Percentiles rank a stretch among this genome's conserved stretches.
Evolutionary conservation across 176 grass and related monocot genomes (phyloP).

Genomic region (Musa acuminata): DNA sequence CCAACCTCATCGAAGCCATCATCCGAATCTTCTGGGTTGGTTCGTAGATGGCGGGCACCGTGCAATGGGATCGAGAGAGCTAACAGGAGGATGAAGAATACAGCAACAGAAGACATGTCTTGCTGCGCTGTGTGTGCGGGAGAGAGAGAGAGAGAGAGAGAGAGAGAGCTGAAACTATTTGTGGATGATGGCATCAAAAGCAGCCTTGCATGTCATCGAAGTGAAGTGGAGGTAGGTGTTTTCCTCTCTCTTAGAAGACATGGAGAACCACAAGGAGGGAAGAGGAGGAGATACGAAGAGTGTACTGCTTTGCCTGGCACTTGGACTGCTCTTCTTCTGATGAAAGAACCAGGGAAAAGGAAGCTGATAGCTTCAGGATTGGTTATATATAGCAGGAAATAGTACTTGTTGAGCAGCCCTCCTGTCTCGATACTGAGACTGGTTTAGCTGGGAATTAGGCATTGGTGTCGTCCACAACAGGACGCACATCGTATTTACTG

Average conservation of each 20-base stretch:
- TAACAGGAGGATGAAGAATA: constrained; percentile 30
- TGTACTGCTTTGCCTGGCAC: background rate
- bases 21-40: constrained; percentile 16
- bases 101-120: constrained; percentile 22
- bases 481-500: too few relatives aligned
- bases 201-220: constrained; percentile 14
- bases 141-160: background rate
- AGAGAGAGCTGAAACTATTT: constrained; percentile 18
- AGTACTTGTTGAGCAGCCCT: background rate
- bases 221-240: background rate
- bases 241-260: constrained; percentile 20
- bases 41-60: constrained; percentile 30
- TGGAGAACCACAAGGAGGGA: constrained; percentile 8
- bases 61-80: constrained; percentile 29
- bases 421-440: background rate
- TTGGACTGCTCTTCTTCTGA: background rate
- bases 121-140: constrained; percentile 14
- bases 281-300: constrained; percentile 8
- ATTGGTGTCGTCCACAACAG: background rate
- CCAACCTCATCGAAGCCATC: constrained; percentile 32
- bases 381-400: background rate
- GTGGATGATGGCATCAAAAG: background rate
- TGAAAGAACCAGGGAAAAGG: background rate
- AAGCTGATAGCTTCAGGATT: background rate
- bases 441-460: background rate